These are phyloP conservation scores for Fagopyrum homotropicum DNA, from an alignment of 148 eudicot genomes.

Conservation along the genomic window DNA sequence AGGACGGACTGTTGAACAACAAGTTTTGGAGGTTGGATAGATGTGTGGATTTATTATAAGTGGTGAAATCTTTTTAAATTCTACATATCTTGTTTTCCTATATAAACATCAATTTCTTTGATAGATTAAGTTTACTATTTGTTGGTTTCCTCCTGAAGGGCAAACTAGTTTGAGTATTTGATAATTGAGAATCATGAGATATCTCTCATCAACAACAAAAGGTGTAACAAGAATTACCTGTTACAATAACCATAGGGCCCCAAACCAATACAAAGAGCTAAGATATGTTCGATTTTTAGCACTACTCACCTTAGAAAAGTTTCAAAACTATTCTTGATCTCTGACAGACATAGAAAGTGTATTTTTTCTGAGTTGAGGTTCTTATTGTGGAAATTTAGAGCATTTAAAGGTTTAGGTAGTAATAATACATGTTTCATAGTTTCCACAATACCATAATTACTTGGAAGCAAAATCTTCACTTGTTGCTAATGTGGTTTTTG, in stretches of 20 bases:
- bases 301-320: not conserved
- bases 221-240: too few relatives aligned
- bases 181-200: too few relatives aligned
- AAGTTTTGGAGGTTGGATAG: conserved; percentile 75
- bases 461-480: not conserved
- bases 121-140: too few relatives aligned
- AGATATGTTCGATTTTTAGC: not conserved
- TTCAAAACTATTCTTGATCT: not conserved
- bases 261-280: too few relatives aligned
- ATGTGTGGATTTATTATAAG: too few relatives aligned
- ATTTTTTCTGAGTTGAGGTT: not conserved
- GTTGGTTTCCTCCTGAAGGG: too few relatives aligned
- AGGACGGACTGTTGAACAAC: conserved; percentile 89
- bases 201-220: too few relatives aligned
- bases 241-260: too few relatives aligned
- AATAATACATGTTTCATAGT: not conserved
- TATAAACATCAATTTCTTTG: too few relatives aligned
- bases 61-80: not conserved
- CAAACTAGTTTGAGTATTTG: too few relatives aligned
- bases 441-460: not conserved
- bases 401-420: not conserved
- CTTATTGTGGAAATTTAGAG: not conserved
- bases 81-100: not conserved
- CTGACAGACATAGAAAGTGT: not conserved
- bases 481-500: not conserved